Evolutionary conservation across 148 eudicot species (phyloP).

Genomic region (Chenopodium berlandieri): DNA sequence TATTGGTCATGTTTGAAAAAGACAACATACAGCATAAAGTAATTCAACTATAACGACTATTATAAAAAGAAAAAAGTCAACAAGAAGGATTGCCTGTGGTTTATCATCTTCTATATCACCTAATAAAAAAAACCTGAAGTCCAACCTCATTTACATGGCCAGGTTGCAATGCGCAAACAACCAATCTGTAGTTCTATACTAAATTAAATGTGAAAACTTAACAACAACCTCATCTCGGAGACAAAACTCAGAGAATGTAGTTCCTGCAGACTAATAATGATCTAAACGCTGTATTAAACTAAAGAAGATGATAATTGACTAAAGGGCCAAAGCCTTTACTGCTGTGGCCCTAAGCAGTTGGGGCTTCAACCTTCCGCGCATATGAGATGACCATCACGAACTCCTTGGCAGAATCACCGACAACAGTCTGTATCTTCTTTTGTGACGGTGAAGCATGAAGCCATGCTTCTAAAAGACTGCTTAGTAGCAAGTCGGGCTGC

Average conservation of each 20-base stretch:
- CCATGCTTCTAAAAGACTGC: slow-evolving; percentile 64
- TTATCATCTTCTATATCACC: slow-evolving; percentile 17
- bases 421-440: slow-evolving; percentile 39
- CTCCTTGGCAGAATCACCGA: slow-evolving; percentile 74
- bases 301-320: slow-evolving; percentile 18
- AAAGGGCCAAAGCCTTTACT: background rate
- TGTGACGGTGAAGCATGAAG: slow-evolving; percentile 39
- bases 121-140: background rate
- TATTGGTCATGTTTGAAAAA: background rate
- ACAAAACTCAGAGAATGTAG: slow-evolving; percentile 6
- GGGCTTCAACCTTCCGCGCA: slow-evolving; percentile 32
- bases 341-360: slow-evolving; percentile 16
- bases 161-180: slow-evolving; percentile 16
- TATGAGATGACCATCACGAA: slow-evolving; percentile 71
- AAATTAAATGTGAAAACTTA: slow-evolving; percentile 11
- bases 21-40: background rate
- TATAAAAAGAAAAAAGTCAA: background rate
- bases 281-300: slow-evolving; percentile 4
- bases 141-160: slow-evolving; percentile 19
- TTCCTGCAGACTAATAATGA: slow-evolving; percentile 10
- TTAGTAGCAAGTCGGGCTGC: slow-evolving; percentile 52
- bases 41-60: background rate
- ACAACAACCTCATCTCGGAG: background rate
- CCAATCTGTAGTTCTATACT: slow-evolving; percentile 8
- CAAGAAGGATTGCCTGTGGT: slow-evolving; percentile 16